Percentiles rank a stretch among this genome's conserved stretches.
phyloP scores from a whole-genome alignment of 1,284 basidiomycete genomes.

The Pisolithus thermaeus region DNA sequence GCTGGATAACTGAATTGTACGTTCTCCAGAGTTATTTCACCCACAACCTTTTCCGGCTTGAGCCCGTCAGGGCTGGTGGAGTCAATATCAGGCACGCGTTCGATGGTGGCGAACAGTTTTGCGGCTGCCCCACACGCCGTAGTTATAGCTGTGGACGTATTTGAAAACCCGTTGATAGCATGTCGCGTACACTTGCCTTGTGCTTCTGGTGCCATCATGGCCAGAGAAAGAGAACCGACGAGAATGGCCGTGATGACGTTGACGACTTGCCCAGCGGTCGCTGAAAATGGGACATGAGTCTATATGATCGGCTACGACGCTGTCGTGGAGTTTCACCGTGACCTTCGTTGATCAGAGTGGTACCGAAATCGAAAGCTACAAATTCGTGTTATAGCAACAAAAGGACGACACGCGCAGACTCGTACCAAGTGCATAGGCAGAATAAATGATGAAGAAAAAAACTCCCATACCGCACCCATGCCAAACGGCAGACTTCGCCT shows the following conservation, averaged over 20 bases:
- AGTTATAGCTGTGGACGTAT: slow-evolving; percentile 53
- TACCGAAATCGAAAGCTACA: neutral
- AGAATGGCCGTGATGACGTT: slow-evolving; percentile 23
- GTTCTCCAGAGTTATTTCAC: slow-evolving; percentile 34
- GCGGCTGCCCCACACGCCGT: slow-evolving; percentile 45
- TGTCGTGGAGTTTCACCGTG: neutral
- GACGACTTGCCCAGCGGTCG: slow-evolving; percentile 66
- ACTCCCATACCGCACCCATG: slow-evolving; percentile 65
- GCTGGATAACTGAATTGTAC: slow-evolving; percentile 38
- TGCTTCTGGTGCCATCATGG: too few species aligned
- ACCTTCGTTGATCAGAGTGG: too few species aligned
- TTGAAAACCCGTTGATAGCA: neutral
- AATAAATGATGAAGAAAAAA: slow-evolving; percentile 82
- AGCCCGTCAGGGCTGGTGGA: slow-evolving; percentile 67
- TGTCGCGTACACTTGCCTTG: slow-evolving; percentile 18
- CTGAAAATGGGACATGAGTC: slow-evolving; percentile 24
- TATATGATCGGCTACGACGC: neutral
- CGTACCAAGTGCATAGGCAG: slow-evolving; percentile 60
- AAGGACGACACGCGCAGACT: too few species aligned
- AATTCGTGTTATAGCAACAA: too few species aligned
- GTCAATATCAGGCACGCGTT: slow-evolving; percentile 83
- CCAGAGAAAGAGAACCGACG: too few species aligned
- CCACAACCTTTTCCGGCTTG: slow-evolving; percentile 67
- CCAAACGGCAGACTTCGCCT: slow-evolving; percentile 61
- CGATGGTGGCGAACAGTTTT: too few species aligned